Conservation (phyloP, 768 basidiomycete genomes). For the Mycena rebaudengoi region DNA sequence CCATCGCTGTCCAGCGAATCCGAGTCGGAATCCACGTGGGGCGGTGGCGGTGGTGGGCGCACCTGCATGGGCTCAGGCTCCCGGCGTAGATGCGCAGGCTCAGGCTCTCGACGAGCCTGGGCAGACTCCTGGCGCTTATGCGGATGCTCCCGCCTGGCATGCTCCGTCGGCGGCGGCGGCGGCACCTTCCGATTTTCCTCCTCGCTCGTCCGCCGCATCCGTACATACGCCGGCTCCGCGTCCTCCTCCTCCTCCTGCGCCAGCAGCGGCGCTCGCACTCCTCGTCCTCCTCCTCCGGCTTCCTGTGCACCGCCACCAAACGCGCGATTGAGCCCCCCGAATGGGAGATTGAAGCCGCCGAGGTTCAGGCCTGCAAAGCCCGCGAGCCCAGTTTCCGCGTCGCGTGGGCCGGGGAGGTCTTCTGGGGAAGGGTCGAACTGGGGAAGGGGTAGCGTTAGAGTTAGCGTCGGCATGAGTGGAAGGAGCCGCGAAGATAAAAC, state of each 20-base stretch:
- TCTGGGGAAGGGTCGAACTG: constrained; percentile 25
- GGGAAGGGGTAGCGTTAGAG: background rate
- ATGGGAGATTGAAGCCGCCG: constrained; percentile 12
- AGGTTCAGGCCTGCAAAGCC: background rate
- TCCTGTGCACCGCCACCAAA: constrained; percentile 14
- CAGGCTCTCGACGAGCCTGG: no score
- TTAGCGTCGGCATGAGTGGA: background rate
- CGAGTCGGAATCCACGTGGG: constrained; percentile 14
- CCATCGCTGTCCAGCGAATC: constrained; percentile 23
- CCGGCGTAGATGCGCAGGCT: no score
- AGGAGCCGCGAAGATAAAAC: background rate
- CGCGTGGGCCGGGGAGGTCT: background rate
- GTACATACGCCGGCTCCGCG: constrained; percentile 26
- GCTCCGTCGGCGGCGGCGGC: no score
- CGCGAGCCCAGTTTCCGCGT: constrained; percentile 21
- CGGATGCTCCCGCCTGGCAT: no score
- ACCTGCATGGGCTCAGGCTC: no score
- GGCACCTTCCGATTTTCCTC: constrained; percentile 18
- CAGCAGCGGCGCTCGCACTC: no score
- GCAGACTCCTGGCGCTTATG: no score
- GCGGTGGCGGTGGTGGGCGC: background rate
- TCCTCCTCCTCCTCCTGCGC: constrained; percentile 17
- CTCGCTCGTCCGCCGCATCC: constrained; percentile 22
- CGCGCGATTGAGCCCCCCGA: constrained; percentile 9
- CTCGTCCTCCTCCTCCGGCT: background rate